phyloP scores from a whole-genome alignment of 164 flowering plant species.

The Taxillus chinensis region DNA sequence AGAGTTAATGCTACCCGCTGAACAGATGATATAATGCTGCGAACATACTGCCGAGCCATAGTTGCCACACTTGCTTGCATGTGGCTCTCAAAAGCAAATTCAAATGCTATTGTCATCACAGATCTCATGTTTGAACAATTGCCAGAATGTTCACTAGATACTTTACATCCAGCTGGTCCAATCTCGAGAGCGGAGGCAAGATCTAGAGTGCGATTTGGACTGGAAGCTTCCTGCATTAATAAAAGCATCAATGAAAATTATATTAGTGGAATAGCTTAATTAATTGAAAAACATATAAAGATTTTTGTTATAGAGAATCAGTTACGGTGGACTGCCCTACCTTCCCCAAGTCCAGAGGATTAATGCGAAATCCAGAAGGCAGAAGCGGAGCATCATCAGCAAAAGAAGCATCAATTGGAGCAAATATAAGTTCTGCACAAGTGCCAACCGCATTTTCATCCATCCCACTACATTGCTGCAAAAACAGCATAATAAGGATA shows the following conservation, averaged over 20 bases:
- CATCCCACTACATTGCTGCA: conserved; percentile 83
- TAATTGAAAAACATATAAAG: background rate
- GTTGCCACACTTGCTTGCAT: conserved; percentile 87
- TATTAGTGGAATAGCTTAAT: too few relatives aligned
- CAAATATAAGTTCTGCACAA: conserved; percentile 91
- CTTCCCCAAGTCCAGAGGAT: conserved; percentile 74
- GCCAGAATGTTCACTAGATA: conserved; percentile 35
- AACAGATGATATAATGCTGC: conserved; percentile 87
- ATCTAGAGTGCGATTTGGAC: conserved; percentile 92
- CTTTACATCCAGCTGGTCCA: conserved; percentile 59
- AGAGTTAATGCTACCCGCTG: conserved; percentile 94
- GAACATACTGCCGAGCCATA: conserved; percentile 94
- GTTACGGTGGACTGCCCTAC: conserved; percentile 14
- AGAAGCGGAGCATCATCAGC: conserved; percentile 92
- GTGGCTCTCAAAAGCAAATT: conserved; percentile 86
- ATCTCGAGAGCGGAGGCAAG: conserved; percentile 93
- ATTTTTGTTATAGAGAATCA: background rate
- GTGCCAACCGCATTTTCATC: conserved; percentile 92
- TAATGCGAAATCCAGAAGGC: conserved; percentile 96
- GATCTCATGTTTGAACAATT: conserved; percentile 50
- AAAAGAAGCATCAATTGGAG: conserved; percentile 93
- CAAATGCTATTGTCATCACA: conserved; percentile 95
- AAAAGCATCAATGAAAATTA: conserved; percentile 1
- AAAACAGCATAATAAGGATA: background rate
- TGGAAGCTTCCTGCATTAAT: conserved; percentile 59